Evolutionary conservation across 2,329 filamentous ascomycete genomes (phyloP).

Genomic region (Phialocephala sp.): DNA sequence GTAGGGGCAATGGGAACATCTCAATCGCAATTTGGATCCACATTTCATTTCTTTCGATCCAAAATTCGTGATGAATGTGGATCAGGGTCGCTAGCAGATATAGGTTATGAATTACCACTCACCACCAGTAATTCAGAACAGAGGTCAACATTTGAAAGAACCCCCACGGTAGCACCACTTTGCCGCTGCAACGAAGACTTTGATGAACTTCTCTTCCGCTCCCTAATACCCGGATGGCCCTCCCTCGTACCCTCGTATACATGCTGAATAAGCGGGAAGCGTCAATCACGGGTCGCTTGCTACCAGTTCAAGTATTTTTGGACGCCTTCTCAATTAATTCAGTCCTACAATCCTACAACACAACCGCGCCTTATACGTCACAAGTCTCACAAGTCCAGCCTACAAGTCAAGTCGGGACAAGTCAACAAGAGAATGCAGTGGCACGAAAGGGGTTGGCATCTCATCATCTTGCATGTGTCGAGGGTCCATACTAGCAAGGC

Average conservation of each 20-base stretch:
- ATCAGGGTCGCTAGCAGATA: no score
- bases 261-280: conserved; percentile 8
- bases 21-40: background rate
- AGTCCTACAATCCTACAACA: conserved; percentile 8
- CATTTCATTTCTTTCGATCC: background rate
- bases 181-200: background rate
- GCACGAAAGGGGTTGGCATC: background rate
- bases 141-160: background rate
- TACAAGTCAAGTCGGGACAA: conserved; percentile 8
- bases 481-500: conserved; percentile 3
- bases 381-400: background rate
- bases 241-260: background rate
- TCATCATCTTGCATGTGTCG: conserved; percentile 10
- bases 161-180: background rate
- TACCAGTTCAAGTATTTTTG: background rate
- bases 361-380: background rate
- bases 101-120: no score
- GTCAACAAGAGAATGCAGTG: conserved; percentile 3
- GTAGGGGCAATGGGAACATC: background rate
- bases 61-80: background rate
- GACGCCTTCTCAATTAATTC: background rate
- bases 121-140: background rate
- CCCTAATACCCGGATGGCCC: background rate
- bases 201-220: background rate
- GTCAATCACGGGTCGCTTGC: conserved; percentile 5